Evolutionary conservation across 1,139 yeast species (phyloP).

Genomic region (Zygotorulaspora mrakii): DNA sequence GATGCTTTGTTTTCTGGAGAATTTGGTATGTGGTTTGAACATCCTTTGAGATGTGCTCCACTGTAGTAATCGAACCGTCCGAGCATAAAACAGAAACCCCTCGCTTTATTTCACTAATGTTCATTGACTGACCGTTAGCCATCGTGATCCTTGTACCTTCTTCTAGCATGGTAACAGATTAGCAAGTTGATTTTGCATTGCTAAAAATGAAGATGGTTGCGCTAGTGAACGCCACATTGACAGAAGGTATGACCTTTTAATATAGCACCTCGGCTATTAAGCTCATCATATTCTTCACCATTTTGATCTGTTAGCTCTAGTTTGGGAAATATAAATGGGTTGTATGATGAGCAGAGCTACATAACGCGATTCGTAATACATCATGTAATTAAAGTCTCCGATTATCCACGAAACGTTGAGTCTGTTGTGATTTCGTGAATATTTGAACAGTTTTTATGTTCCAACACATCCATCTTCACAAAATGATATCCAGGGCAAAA

Average conservation of each 20-base stretch:
- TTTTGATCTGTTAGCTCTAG: conserved; percentile 4
- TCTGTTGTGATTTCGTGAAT: too few species aligned
- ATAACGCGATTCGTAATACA: too few species aligned
- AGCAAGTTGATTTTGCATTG: too few species aligned
- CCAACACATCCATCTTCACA: too few species aligned
- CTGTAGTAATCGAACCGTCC: conserved; percentile 41
- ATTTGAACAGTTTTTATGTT: too few species aligned
- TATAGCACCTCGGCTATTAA: not conserved
- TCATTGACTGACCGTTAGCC: conserved; percentile 40
- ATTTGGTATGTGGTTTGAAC: conserved; percentile 41
- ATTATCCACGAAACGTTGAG: too few species aligned
- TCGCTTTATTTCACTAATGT: conserved; percentile 36
- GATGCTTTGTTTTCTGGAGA: conserved; percentile 32
- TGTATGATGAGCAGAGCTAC: too few species aligned
- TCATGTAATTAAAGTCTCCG: too few species aligned
- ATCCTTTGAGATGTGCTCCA: conserved; percentile 42
- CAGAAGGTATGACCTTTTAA: too few species aligned
- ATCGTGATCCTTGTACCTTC: conserved; percentile 41
- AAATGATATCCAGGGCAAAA: too few species aligned
- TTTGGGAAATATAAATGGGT: conserved; percentile 10
- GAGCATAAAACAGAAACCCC: conserved; percentile 43
- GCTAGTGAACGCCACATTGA: too few species aligned
- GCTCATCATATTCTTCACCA: not conserved
- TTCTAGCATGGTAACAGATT: conserved; percentile 22
- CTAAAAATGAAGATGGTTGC: too few species aligned